A percentile compares a stretch with the other conserved stretches of the same genome.
phyloP scores from a whole-genome alignment of 345 rosid species.

The Acer saccharum region DNA sequence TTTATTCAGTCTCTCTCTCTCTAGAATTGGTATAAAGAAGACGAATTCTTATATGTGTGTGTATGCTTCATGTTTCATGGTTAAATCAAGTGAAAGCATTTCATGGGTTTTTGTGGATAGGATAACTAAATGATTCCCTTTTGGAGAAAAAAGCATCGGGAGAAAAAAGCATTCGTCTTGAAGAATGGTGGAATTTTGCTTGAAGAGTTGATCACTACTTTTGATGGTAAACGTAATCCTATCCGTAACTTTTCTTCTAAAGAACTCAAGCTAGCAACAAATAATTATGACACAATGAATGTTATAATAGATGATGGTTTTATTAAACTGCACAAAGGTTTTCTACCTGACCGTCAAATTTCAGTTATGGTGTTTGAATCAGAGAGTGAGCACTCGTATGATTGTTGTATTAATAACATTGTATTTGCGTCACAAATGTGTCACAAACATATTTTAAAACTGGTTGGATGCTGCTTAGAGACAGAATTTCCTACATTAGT shows the following conservation, averaged over 20 bases:
- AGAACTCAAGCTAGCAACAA: conserved; percentile 27
- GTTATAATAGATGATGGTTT: not conserved
- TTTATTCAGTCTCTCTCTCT: no score
- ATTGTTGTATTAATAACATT: not conserved
- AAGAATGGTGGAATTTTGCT: conserved; percentile 16
- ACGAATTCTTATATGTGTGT: no score
- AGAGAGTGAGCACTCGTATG: fast-evolving
- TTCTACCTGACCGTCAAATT: conserved; percentile 15
- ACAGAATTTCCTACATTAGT: not conserved
- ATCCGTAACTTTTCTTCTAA: conserved; percentile 13
- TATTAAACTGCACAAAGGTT: not conserved
- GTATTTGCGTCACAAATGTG: conserved; percentile 22
- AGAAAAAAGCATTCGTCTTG: not conserved
- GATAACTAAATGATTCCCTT: no score
- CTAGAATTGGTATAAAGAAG: no score
- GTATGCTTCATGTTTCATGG: no score
- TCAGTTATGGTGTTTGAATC: conserved; percentile 7
- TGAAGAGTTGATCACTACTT: conserved; percentile 14
- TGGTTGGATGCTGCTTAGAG: conserved; percentile 33
- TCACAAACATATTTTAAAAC: conserved; percentile 21
- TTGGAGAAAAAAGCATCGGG: no score
- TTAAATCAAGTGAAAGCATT: not conserved
- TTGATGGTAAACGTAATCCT: conserved; percentile 13
- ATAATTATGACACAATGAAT: not conserved
- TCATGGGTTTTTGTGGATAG: not conserved